Percentiles rank a stretch among this genome's conserved stretches.
Evolutionary conservation across 331 rosid genomes (phyloP).

Genomic region (Saraca asoca): DNA sequence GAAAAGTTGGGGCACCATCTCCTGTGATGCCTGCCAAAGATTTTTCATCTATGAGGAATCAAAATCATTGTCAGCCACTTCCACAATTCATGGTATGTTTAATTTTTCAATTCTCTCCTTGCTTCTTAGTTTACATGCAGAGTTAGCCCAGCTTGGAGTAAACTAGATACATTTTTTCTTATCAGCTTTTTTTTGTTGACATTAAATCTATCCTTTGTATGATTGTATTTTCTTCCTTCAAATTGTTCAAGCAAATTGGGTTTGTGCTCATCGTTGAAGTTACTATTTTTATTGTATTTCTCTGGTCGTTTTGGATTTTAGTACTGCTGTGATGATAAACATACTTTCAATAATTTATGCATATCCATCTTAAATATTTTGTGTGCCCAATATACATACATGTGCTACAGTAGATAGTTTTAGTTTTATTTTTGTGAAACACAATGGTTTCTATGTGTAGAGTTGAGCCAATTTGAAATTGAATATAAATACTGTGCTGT

Average conservation of each 20-base stretch:
- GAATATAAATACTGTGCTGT: background rate
- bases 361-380: constrained; percentile 10
- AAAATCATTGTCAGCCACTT: constrained; percentile 34
- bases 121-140: background rate
- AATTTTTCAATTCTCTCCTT: constrained; percentile 1
- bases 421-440: background rate
- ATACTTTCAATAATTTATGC: constrained; percentile 5
- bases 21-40: constrained; percentile 32
- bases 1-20: constrained; percentile 41
- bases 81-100: constrained; percentile 39
- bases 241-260: background rate
- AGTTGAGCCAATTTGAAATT: constrained; percentile 1
- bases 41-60: constrained; percentile 38
- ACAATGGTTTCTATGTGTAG: constrained; percentile 5
- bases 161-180: background rate
- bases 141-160: background rate
- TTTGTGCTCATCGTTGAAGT: background rate
- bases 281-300: background rate
- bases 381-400: background rate
- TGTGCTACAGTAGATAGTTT: background rate
- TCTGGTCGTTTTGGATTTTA: background rate
- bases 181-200: background rate
- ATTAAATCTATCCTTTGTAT: constrained; percentile 4
- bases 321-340: background rate
- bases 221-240: constrained; percentile 3